Evolutionary conservation across 768 basidiomycete genomes (phyloP).

Genomic region (Kwoniella heveanensis): DNA sequence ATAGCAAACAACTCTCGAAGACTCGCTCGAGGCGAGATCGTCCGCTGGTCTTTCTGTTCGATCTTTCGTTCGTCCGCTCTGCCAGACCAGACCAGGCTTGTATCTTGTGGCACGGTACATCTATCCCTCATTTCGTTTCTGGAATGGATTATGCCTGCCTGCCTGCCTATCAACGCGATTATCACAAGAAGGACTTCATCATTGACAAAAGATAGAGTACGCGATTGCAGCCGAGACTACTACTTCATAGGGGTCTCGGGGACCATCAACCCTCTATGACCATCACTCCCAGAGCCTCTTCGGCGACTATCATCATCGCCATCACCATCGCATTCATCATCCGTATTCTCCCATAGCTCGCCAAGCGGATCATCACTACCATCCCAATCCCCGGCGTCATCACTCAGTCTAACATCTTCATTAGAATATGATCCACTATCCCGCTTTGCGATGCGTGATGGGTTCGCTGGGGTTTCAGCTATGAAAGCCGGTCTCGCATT

Average conservation of each 20-base stretch:
- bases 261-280: conserved; percentile 11
- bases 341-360: conserved; percentile 48
- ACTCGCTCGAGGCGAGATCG: too few relatives aligned
- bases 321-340: conserved; percentile 47
- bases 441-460: conserved; percentile 4
- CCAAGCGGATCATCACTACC: conserved; percentile 40
- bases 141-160: too few relatives aligned
- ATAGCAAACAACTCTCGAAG: too few relatives aligned
- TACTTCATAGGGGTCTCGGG: conserved; percentile 45
- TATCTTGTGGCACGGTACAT: too few relatives aligned
- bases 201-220: neutral
- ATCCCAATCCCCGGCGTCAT: conserved; percentile 13
- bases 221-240: neutral
- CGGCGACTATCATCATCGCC: conserved; percentile 5
- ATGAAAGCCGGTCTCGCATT: conserved; percentile 28
- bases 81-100: too few relatives aligned
- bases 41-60: too few relatives aligned
- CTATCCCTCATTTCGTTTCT: too few relatives aligned
- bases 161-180: too few relatives aligned
- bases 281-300: neutral
- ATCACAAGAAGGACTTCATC: too few relatives aligned
- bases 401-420: neutral
- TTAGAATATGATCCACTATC: conserved; percentile 2
- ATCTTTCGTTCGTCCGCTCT: too few relatives aligned
- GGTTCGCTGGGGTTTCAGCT: conserved; percentile 32